Evolutionary conservation across 257 asterid species (phyloP), one percentile per base, ranked within the genome.

Genomic region (Misopates orontium): DNA sequence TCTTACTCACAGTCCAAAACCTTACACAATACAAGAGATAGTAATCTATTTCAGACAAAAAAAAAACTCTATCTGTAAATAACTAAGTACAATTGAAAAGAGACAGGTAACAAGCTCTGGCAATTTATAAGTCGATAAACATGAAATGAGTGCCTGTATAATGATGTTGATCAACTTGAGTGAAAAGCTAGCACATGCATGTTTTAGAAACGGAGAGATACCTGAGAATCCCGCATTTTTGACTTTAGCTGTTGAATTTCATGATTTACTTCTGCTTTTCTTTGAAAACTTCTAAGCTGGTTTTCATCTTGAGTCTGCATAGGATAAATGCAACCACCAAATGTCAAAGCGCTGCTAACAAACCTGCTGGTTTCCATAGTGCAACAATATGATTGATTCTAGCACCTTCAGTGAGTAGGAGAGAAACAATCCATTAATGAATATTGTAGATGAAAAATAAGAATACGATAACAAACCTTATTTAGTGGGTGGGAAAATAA

Each of bases 161-260:
- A 51, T 28, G 12, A 12, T 39, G 19, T 40, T 36, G 21, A 65
- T n/a, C 24, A 69, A 60, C 54, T 62, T 62, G 24, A 54, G 50
- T 8, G 23, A 41, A 32, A 10, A 50, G 42, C 68, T 20, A 49
- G 59, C n/a, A 60, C 65, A 28, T 13, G 68, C 65, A 71, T 24
- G 71, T 56, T 55, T 16, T 66, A 69, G 59, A 36, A 56, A 36
- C 60, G 60, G 64, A n/a, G 8, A 25, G 45, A 40, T 73, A 87
- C 95, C 96, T 90, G 97, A 58, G 99, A 94, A 40, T 90, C 99
- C n/a, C 96, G 95, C 99, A 90, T 90, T 74, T 86, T 90, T 24
- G 90, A 64, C 84, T 86, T 88, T 21, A 94, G 83, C 75, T 82
- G 99, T 80, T 94, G 99, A 81, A 94, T 88, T 85, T 94, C 96